Base-by-base conservation (phyloP, 1,284 basidiomycete genomes). In the Singerocomus inundabilis region DNA sequence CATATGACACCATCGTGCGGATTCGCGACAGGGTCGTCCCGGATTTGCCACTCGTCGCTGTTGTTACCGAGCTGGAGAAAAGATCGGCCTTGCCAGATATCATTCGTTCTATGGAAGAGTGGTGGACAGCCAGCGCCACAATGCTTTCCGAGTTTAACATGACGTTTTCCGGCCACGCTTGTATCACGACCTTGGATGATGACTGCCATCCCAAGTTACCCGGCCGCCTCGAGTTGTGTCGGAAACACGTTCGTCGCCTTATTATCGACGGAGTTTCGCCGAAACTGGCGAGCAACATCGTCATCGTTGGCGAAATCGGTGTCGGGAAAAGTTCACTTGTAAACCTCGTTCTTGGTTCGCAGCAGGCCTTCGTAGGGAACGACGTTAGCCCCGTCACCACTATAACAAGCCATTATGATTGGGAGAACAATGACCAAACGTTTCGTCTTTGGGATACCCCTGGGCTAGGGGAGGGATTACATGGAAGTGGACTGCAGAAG, bases 41-140 rank as follows among this genome's bases (percentile, higher is more conserved):
- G 1, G 51, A 55, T 4, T 40, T 52, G n/a, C 69, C 70, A 1
- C 44, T 67, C 18, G 56, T 54, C 8, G 46, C 64, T 7, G 49
- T 69, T 44, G 16, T 71, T 46, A 72, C 69, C 16, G 69, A 68
- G n/a, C 64, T 72, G 9, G 69, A 70, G 51, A 59, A 68, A 33
- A 37, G 51, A 29, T 68, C 64, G 8, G 24, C 48, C 21, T 26
- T n/a, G 4, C 53, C 61, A 21, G 43, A 60, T 12, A 46, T 60
- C 38, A 35, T 63, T 11, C 29, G 36, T 2, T 65, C 60, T 30
- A 71, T 71, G 69, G 64, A 65, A 1, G 53, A 59, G 7, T 69
- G 68, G 68, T 71, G 68, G 70, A 42, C 40, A 11, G 54, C 25
- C 48, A 72, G 71, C 42, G 21, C 26, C 5, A 10, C 15, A 10